Evolutionary conservation across 148 eudicot genomes (phyloP), one percentile per base, ranked within the genome.

Genomic region (Rhododendron henanense): DNA sequence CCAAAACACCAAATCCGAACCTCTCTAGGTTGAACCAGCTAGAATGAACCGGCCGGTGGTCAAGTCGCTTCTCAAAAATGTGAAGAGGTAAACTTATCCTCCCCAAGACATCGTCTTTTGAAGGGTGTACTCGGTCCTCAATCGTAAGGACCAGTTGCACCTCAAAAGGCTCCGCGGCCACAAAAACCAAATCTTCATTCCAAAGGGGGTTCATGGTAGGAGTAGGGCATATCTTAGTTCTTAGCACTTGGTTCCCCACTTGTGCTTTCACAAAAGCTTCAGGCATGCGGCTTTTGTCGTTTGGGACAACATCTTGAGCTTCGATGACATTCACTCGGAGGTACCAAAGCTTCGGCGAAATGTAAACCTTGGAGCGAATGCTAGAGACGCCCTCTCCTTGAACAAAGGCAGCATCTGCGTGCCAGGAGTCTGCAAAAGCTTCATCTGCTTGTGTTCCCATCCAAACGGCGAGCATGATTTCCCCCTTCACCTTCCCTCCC

Each of bases 361-460:
- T 86, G 45, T 90, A 89, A 16, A 89, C 92, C 76, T 90, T 90
- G 39, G 91, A 90, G 69, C 88, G 53, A 74, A 87, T 41, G 75
- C 87, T 90, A 55, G 88, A 53, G 57, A 90, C 88, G n/a, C 92
- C 92, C 73, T 90, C 92, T 45, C 92, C 90, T 15, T 87, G 85
- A 14, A 88, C 90, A 53, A 80, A 89, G 3, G 91, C 84, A 45
- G 89, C 89, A 86, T 90, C 92, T 6, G 92, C 83, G 74, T 88
- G 92, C 92, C 90, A 88, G 0, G 90, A 82, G n/a, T 87, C 89
- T 55, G 92, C 47, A 61, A 90, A 90, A 10, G 90, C 90, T 83
- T 90, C 90, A 84, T 90, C 92, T 4, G 92, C 90, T 86, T 90
- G 92, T 18, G 92, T 87, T n/a, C 90, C 89, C 89, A 90, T 90